Evolutionary conservation across 2,329 filamentous ascomycete genomes (phyloP), one percentile per base, ranked within the genome.

Genomic region (Xylaria digitata): DNA sequence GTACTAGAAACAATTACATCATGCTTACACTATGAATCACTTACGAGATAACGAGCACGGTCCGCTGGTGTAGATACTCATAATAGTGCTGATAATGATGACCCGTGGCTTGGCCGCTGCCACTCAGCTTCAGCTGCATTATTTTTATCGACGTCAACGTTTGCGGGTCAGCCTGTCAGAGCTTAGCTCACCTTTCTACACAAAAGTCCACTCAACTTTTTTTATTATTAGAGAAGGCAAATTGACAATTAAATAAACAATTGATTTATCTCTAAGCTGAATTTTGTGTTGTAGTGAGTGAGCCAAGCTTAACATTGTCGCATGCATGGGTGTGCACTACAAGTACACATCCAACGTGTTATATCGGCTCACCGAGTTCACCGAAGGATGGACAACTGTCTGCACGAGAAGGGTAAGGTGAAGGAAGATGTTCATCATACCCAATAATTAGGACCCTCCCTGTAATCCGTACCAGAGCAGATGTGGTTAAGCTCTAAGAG

Each of bases 91-190:
- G 23, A 13, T 58, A 17, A 32, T 26, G 49, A 45, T 45, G 45
- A 49, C n/a, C 19, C 15, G 50, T 32, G 62, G 42, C 49, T 42
- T 37, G 46, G 43, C 45, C 15, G 50, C 40, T 56, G 37, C 2
- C 37, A 53, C 9, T 15, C 34, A 19, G 34, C 26, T 34, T 64
- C 61, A 67, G 60, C 65, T 67, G 55, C 17, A 60, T 67, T 67
- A 67, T 67, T 67, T 67, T 52, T 67, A 67, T 67, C 65, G 23
- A 34, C 11, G 19, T 32, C 15, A 45, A 50, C 21, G 32, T 49
- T 48, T 42, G 43, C 42, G 32, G 42, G 43, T 60, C 50, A 63
- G 55, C 55, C 40, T 59, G 54, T 59, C 32, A 43, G 53, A 40
- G 46, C 64, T 60, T 42, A 40, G 46, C 64, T 60, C 34, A 67